phyloP scores from a whole-genome alignment of 371 early-diverging fungal genomes.

The Fennellomyces sp. region DNA sequence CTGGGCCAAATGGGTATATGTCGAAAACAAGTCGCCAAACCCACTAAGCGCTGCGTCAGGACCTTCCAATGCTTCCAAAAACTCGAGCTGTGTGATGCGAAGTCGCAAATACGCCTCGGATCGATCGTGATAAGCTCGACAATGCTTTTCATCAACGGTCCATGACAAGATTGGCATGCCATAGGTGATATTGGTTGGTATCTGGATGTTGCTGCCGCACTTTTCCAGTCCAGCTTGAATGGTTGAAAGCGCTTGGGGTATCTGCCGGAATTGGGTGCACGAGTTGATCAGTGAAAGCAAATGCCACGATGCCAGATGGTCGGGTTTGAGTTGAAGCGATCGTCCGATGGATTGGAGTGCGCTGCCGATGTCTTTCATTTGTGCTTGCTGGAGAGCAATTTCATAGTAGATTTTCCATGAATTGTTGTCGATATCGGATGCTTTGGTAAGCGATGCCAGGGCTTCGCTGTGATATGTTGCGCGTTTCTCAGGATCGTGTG shows the following conservation, averaged over 20 bases:
- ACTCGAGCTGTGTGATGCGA: constrained; percentile 21
- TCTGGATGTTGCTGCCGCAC: constrained; percentile 1
- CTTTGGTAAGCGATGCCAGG: constrained; percentile 35
- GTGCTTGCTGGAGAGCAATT: constrained; percentile 78
- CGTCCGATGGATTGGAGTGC: constrained; percentile 64
- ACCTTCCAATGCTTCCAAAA: constrained; percentile 43
- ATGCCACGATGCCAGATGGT: constrained; percentile 81
- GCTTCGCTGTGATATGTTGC: constrained; percentile 63
- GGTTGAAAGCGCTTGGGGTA: constrained; percentile 62
- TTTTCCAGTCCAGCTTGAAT: constrained; percentile 73
- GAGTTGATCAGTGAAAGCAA: constrained; percentile 78
- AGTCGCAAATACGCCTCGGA: constrained; percentile 29
- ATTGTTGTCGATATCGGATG: constrained; percentile 28
- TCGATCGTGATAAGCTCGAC: constrained; percentile 18
- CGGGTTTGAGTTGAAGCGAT: constrained; percentile 63
- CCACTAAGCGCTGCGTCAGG: constrained; percentile 52
- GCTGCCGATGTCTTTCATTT: constrained; percentile 69
- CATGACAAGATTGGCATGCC: constrained; percentile 5
- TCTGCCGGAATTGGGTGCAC: constrained; percentile 29
- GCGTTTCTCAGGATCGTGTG: constrained; percentile 60
- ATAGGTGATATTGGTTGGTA: constrained; percentile 7
- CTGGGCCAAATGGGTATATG: constrained; percentile 58
- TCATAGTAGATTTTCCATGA: constrained; percentile 73
- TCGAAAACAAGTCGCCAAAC: constrained; percentile 60
- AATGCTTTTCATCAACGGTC: constrained; percentile 1